Base-by-base conservation (phyloP, 2,329 filamentous ascomycete species). In the Cadophora malorum region DNA sequence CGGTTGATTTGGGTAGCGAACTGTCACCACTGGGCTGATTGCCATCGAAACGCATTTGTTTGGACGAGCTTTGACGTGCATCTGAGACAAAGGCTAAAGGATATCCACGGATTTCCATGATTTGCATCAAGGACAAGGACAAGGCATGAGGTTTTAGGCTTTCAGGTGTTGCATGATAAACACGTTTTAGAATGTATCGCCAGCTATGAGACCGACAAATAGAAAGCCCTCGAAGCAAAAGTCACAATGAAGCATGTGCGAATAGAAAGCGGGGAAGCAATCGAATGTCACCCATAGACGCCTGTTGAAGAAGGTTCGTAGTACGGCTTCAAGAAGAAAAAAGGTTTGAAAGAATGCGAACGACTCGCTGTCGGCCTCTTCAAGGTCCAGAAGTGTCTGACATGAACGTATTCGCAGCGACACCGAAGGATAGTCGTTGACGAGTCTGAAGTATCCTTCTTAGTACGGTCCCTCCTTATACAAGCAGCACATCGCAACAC, bases 41-140 rank as follows among this genome's bases (percentile, higher is more conserved):
- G 10, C 3, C 19, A 2, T 31, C 16, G 19, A 47, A 31, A 61
- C 58, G 21, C 58, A 61, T 61, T 61, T 61, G 23, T 61, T 61
- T 61, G 23, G 58, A 61, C 38, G 58, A 47, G 41, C 38, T 61
- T 28, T 61, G 58, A 61, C 25, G 58, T 61, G 58, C 58, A 28
- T 47, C 58, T 61, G 58, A 61, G 58, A 61, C 58, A 47, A 31
- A 31, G 58, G 35, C 58, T 49, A 61, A 61, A 45, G 35, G 12
- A n/a, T 3, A 47, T 14, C 16, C 16, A 61, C 23, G 25, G 21
- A 47, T 47, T 7, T 19, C 35, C 23, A 47, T 31, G 38, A 61
- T 47, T 61, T 45, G 35, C 35, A 61, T 61, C 21, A 61, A 31
- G 10, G 12, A 28, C 35, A 28, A 47, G 33, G 35, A 41, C 55